phyloP scores from a whole-genome alignment of 345 rosid genomes.

The Mercurialis annua region DNA sequence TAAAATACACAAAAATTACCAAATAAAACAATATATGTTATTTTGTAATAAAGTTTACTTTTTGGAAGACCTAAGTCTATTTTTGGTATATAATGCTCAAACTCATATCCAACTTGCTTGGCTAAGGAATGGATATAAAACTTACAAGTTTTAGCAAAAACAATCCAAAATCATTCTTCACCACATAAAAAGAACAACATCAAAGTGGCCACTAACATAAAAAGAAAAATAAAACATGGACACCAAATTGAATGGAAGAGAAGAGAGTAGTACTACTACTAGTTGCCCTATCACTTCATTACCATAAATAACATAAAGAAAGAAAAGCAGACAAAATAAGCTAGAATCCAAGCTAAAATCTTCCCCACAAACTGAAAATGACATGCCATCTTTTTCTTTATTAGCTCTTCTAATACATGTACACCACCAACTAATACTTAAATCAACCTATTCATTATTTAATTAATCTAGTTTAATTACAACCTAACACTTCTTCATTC shows the following conservation, averaged over 20 bases:
- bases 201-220: conserved; percentile 4
- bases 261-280: conserved; percentile 13
- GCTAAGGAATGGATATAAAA: too few species aligned
- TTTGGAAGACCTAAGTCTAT: too few species aligned
- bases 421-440: conserved; percentile 33
- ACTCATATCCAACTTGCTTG: too few species aligned
- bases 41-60: too few species aligned
- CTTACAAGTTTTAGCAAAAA: too few species aligned
- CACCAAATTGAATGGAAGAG: not conserved
- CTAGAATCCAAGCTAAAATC: conserved; percentile 9
- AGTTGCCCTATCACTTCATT: conserved; percentile 29
- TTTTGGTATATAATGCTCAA: too few species aligned
- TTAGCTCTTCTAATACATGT: conserved; percentile 21
- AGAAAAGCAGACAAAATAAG: conserved; percentile 17
- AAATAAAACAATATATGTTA: too few species aligned
- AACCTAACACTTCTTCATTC: not conserved
- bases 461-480: not conserved
- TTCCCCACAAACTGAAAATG: conserved; percentile 32
- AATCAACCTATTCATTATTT: conserved; percentile 3
- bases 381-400: conserved; percentile 24
- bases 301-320: not conserved
- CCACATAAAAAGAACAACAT: conserved; percentile 4
- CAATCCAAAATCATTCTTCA: not conserved
- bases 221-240: conserved; percentile 8
- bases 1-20: too few species aligned